Conservation (phyloP, 2,329 filamentous ascomycete species). For the Exophiala viscosa region DNA sequence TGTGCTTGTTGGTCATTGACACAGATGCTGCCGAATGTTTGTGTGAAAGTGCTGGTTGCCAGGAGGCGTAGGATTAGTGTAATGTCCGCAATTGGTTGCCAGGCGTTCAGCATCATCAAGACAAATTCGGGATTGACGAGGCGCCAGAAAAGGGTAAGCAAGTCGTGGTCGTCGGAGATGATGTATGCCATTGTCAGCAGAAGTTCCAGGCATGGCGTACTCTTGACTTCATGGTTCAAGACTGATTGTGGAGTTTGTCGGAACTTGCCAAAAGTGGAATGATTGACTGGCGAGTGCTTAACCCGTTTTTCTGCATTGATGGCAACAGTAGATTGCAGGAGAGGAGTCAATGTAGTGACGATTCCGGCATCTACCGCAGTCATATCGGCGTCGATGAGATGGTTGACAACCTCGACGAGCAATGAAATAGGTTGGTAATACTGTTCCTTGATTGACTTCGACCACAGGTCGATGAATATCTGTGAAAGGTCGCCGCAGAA, state of each 20-base stretch:
- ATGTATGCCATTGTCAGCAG: constrained; percentile 52
- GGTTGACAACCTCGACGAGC: constrained; percentile 41
- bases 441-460: constrained; percentile 52
- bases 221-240: constrained; percentile 49
- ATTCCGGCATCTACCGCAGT: constrained; percentile 35
- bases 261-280: constrained; percentile 37
- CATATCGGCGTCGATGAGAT: constrained; percentile 40
- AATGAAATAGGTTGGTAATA: constrained; percentile 44
- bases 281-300: constrained; percentile 42
- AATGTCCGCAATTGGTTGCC: constrained; percentile 56
- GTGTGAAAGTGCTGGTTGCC: constrained; percentile 50
- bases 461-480: constrained; percentile 54
- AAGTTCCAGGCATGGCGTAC: constrained; percentile 52
- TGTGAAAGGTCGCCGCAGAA: constrained; percentile 49
- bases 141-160: constrained; percentile 52
- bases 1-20: constrained; percentile 38
- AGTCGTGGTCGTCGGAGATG: constrained; percentile 35
- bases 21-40: constrained; percentile 54
- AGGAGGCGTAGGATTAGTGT: constrained; percentile 53
- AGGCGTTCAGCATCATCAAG: constrained; percentile 56
- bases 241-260: constrained; percentile 40
- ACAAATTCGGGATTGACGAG: constrained; percentile 55
- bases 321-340: constrained; percentile 46
- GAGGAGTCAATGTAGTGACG: constrained; percentile 37
- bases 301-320: constrained; percentile 54